A percentile compares a stretch with the other conserved stretches of the same genome.
phyloP scores from a whole-genome alignment of 73 alveolate genomes.

The Tetrahymena thermophila region DNA sequence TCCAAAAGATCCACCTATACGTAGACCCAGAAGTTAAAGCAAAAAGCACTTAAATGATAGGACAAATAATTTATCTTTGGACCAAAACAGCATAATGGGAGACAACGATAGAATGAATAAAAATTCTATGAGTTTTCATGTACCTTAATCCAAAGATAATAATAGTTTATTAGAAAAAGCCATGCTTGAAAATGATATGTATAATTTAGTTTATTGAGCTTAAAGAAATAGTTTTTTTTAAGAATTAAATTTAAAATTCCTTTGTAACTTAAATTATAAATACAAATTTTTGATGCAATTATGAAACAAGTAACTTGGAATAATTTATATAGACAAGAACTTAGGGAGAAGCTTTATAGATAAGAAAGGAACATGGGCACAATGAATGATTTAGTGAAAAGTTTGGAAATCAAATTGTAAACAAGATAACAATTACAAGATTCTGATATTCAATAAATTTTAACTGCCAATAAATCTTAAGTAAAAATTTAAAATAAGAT shows the following conservation, averaged over 20 bases:
- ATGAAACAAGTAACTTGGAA: background rate
- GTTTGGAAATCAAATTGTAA: background rate
- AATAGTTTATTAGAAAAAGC: background rate
- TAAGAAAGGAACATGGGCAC: background rate
- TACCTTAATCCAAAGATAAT: background rate
- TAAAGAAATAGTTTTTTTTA: background rate
- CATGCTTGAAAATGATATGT: background rate
- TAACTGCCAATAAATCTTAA: background rate
- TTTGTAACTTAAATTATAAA: background rate
- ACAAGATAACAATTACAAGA: background rate
- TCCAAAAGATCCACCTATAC: background rate
- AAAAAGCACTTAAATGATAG: background rate
- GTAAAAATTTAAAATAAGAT: background rate
- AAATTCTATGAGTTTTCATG: background rate
- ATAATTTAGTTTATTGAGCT: background rate
- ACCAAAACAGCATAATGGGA: background rate
- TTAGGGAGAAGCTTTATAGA: background rate
- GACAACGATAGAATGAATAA: background rate
- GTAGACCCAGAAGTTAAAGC: background rate
- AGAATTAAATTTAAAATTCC: background rate
- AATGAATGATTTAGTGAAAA: background rate
- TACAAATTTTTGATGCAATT: background rate
- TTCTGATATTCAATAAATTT: background rate
- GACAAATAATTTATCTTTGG: background rate
- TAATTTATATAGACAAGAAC: background rate